Conservation (phyloP, 805 yeast species). For the Wickerhamomyces tratensis region DNA sequence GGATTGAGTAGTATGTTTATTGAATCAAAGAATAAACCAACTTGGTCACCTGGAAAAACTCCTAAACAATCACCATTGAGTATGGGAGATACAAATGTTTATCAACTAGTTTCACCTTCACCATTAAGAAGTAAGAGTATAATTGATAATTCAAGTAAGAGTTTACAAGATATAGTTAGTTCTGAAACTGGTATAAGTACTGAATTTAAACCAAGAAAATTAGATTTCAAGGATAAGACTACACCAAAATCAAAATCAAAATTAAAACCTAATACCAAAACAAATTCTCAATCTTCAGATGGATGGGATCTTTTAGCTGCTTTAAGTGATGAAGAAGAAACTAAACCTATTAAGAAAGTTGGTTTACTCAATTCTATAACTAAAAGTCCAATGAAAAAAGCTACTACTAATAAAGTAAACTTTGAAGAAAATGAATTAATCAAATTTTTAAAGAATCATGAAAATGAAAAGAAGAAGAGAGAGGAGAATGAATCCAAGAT, state of each 20-base stretch:
- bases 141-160: not conserved
- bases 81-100: not conserved
- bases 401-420: not conserved
- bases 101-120: not conserved
- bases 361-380: no score
- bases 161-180: not conserved
- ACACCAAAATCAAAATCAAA: not conserved
- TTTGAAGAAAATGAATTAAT: constrained; percentile 5
- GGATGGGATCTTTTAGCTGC: constrained; percentile 3
- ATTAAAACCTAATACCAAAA: not conserved
- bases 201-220: no score
- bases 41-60: constrained; percentile 12
- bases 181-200: not conserved
- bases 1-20: constrained; percentile 9
- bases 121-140: not conserved
- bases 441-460: constrained; percentile 6
- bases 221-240: no score
- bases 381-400: no score
- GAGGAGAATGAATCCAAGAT: constrained; percentile 2
- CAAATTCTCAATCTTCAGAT: not conserved
- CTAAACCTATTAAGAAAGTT: not conserved
- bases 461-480: not conserved
- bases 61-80: not conserved
- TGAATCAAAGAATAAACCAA: constrained; percentile 15
- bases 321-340: constrained; percentile 7